Evolutionary conservation across 106 monocot genomes (phyloP), one percentile per base, ranked within the genome.

Genomic region (Acorus calamus): DNA sequence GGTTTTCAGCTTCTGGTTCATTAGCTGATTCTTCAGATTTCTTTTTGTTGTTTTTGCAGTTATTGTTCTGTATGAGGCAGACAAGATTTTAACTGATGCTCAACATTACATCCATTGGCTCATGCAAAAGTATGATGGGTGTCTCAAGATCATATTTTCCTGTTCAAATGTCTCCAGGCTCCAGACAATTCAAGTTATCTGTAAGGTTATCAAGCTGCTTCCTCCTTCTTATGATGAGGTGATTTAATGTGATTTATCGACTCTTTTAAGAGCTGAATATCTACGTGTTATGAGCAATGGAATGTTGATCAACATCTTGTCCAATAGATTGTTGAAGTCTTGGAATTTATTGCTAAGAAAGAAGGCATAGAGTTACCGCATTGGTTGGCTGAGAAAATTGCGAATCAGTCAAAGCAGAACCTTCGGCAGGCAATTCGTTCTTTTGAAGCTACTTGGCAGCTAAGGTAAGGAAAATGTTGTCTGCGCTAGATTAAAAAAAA

Each of bases 391-490:
- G 55, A 59, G 46, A 72, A 41, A 72, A 76, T 81, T 63, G 76
- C 80, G 8, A 52, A 68, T 42, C 68, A 69, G 11, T 67, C 80
- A 55, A 71, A 65, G 54, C 14, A 76, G 58, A 81, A 81, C 50
- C 72, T 81, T 60, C 71, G 72, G 9, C 80, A 81, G 42, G 76
- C 80, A 72, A 76, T 81, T 44, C 80, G 80, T 72, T 81, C 80
- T 11, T 81, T 81, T 62, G 80, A 81, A 76, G 80, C 80, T 45
- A 72, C 76, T 8, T 81, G 80, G 76, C 71, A 76, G 28, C 64
- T 61, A 52, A 75, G 66, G 80, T 81, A 68, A 63, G 75, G 14
- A 64, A 13, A 28, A 28, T 28, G 28, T 28, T 28, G 28, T 0
- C 28, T 28, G 28, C 28, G 28, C 28, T 28, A 28, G 28, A 28